These are phyloP conservation scores for Danielia oregonensis DNA, from an alignment of 805 yeast genomes.

Conservation along the genomic window DNA sequence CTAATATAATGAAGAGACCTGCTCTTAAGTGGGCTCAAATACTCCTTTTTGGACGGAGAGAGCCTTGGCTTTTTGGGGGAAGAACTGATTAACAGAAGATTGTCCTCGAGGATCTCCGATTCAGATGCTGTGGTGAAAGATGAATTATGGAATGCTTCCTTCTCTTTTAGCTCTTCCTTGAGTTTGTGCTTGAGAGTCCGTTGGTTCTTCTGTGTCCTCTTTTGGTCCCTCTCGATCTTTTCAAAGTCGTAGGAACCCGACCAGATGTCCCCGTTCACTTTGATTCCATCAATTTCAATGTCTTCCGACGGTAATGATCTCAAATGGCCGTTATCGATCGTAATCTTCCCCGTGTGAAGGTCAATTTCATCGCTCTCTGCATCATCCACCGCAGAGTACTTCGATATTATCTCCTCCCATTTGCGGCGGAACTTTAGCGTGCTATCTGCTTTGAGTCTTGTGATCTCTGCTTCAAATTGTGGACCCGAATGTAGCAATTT, in stretches of 20 bases:
- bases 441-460: slow-evolving; percentile 18
- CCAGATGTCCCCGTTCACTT: slow-evolving; percentile 34
- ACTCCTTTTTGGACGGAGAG: not conserved
- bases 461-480: slow-evolving; percentile 17
- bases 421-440: slow-evolving; percentile 19
- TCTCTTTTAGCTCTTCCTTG: slow-evolving; percentile 8
- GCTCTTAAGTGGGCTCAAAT: not conserved
- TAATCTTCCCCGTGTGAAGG: slow-evolving; percentile 56
- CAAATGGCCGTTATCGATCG: slow-evolving; percentile 69
- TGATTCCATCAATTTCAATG: slow-evolving; percentile 7
- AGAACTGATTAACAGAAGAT: slow-evolving; percentile 23
- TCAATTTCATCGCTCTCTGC: slow-evolving; percentile 66
- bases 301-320: slow-evolving; percentile 33
- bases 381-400: slow-evolving; percentile 46
- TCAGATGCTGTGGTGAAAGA: slow-evolving; percentile 5
- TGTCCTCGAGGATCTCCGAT: slow-evolving; percentile 15
- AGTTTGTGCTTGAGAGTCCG: slow-evolving; percentile 15
- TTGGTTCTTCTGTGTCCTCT: slow-evolving; percentile 8
- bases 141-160: slow-evolving; percentile 12
- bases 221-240: slow-evolving; percentile 12
- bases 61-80: slow-evolving; percentile 25
- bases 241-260: slow-evolving; percentile 29
- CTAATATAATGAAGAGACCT: no score
- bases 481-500: not conserved
- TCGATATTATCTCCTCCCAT: slow-evolving; percentile 54